phyloP scores from a whole-genome alignment of 441 rosid species.

The Euphorbia corollata region DNA sequence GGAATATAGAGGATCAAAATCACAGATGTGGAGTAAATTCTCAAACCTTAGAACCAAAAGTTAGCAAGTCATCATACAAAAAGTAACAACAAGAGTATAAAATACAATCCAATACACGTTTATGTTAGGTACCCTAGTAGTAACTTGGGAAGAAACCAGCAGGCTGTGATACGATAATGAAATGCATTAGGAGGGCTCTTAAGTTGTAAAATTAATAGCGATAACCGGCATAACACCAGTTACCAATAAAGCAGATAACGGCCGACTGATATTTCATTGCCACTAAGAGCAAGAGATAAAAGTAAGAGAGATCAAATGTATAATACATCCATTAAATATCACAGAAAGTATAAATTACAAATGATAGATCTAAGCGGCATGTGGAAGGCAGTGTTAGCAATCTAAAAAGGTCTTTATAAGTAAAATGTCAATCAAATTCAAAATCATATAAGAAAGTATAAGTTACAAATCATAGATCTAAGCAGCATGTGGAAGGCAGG shows the following conservation, averaged over 20 bases:
- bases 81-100: background rate
- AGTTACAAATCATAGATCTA: background rate
- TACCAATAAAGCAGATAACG: background rate
- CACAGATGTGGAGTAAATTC: background rate
- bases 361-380: background rate
- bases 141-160: slow-evolving; percentile 3
- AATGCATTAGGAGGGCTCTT: background rate
- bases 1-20: background rate
- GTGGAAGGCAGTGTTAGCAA: background rate
- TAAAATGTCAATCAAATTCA: background rate
- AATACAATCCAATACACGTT: background rate
- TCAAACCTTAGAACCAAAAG: background rate
- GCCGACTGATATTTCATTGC: background rate
- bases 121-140: background rate
- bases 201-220: background rate
- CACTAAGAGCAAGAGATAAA: background rate
- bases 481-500: background rate
- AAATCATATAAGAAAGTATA: background rate
- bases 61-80: background rate
- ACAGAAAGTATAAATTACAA: background rate
- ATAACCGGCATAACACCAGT: background rate
- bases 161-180: background rate
- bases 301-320: background rate
- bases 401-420: background rate
- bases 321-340: background rate